These are phyloP conservation scores for Danielia oregonensis DNA, from an alignment of 805 yeast species.

Conservation along the genomic window DNA sequence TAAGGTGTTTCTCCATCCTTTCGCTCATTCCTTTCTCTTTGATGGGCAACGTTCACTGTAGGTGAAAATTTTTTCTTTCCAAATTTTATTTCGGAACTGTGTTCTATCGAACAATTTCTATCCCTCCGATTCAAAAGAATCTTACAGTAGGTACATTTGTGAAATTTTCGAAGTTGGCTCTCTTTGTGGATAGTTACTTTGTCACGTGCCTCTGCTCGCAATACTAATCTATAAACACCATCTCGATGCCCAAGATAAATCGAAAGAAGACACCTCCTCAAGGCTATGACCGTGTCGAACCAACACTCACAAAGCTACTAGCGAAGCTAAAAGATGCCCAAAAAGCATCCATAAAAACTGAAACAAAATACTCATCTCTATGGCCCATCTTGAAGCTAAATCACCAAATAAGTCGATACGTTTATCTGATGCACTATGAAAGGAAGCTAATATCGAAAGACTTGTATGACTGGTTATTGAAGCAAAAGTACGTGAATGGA, in stretches of 20 bases:
- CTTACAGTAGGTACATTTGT: no score
- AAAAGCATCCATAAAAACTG: slow-evolving; percentile 28
- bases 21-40: not conserved
- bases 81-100: no score
- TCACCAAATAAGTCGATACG: slow-evolving; percentile 72
- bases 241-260: slow-evolving; percentile 8
- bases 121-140: no score
- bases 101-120: no score
- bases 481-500: slow-evolving; percentile 62
- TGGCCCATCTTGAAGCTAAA: slow-evolving; percentile 72
- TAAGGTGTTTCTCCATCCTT: not conserved
- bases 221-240: no score
- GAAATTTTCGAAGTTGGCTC: no score
- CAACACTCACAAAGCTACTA: slow-evolving; percentile 59
- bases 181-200: no score
- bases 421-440: slow-evolving; percentile 70
- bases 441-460: slow-evolving; percentile 63
- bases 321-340: slow-evolving; percentile 52
- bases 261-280: slow-evolving; percentile 49
- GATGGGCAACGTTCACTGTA: no score
- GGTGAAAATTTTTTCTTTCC: no score
- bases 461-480: slow-evolving; percentile 70
- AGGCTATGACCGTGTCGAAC: slow-evolving; percentile 67
- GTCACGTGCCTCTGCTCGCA: no score
- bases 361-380: slow-evolving; percentile 48